Base-by-base conservation (phyloP, 2,329 filamentous ascomycete species). In the Beauveria pseudobassiana region DNA sequence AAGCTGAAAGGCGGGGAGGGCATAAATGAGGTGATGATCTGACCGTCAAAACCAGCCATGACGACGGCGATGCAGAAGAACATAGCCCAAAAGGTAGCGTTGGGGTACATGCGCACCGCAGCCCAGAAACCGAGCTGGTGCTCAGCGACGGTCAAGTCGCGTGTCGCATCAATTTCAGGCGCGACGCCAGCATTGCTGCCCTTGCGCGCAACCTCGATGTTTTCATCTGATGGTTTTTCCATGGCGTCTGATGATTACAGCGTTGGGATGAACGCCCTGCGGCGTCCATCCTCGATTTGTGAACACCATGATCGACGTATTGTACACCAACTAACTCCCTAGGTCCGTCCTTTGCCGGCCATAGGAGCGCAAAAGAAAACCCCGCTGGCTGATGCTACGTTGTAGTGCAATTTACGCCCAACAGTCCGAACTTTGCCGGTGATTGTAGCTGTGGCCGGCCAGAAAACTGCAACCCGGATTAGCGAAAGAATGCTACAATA, bases 11-110 rank as follows among this genome's bases (percentile, higher is more conserved):
- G 56, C 72, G 18, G 63, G 73, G 59, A 73, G 72, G 18, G 70
- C 75, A 60, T 72, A 77, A 77, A 75, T 5, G 73, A 74, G n/a
- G 69, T 71, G 62, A 77, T 69, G 2, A 78, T 68, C 28, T 73
- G 73, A 4, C 71, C 70, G 63, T 76, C 75, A 59, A 75, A 70
- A 40, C 67, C 67, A 14, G 67, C 66, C 70, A 71, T 72, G 64
- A 72, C 67, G 40, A 71, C 69, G 20, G 69, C 68, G 53, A 66
- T 67, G 30, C 69, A 70, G 53, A 72, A 66, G 49, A 69, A 66
- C 63, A 71, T 66, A 58, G 69, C 66, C 70, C 70, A 72, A 50
- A 67, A 67, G 38, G 69, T 69, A 7, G 69, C 70, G 52, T 69
- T 66, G 20, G 66, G 65, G 46, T 69, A 96, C 59, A 67, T 65